Evolutionary conservation across 257 asterid species (phyloP), one percentile per base, ranked within the genome.

Genomic region (Nicotiana obtusifolia): DNA sequence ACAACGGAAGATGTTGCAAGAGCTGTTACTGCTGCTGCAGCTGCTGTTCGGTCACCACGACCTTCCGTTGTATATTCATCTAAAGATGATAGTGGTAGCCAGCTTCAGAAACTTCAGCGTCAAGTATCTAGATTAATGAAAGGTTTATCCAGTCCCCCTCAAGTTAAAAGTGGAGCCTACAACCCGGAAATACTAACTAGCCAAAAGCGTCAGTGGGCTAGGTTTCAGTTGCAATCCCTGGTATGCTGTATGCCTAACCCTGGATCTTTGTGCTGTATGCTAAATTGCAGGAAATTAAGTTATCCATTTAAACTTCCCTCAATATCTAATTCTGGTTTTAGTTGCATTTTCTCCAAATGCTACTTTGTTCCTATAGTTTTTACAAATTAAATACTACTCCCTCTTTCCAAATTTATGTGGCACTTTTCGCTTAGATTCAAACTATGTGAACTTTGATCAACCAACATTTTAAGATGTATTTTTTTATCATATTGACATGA

Each of bases 131-230:
- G 93, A 86, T 82, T 96, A 57, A 82, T 94, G 59, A 94, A 92
- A 89, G 99, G 98, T 62, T 86, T 96, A 60, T 92, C 99, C 26
- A 88, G 87, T 83, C 95, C 99, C 68, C 89, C 99, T 76, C 94
- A 89, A 84, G 91, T 88, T 81, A 93, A 90, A 87, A 85, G 88
- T 68, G 92, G 97, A 73, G 84, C 86, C 41, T 96, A 94, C 91
- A 96, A 96, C 88, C 99, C 99, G 20, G 99, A 96, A 89, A 83
- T 94, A 64, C 90, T 96, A 41, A 96, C 99, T 44, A 96, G 98
- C 89, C 99, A 91, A 87, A 96, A 96, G 82, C 98, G 99, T 44
- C 99, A 96, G 89, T 96, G 99, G 99, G 97, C 99, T 76, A 92
- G 86, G 91, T 90, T 93, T 87, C 99, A 96, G 84, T 82, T 91